Evolutionary conservation across 345 rosid genomes (phyloP).

Genomic region (Cardiospermum halicacabum): DNA sequence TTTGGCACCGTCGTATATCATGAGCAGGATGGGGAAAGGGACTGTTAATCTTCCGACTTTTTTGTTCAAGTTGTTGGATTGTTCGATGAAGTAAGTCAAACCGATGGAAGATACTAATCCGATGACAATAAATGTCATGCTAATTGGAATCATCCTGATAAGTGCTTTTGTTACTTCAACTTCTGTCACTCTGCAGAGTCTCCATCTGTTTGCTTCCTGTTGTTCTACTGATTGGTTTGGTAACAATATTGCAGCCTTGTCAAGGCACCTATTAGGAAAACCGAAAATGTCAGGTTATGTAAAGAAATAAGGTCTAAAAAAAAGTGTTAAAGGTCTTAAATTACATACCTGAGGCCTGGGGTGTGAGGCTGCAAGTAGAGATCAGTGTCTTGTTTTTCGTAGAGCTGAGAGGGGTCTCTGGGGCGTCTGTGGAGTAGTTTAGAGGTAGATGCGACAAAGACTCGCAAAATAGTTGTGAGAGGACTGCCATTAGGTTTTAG

Average conservation of each 20-base stretch:
- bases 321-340: not conserved
- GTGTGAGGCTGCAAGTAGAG: constrained; percentile 17
- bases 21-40: constrained; percentile 31
- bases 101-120: constrained; percentile 33
- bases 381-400: constrained; percentile 17
- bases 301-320: not conserved
- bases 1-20: constrained; percentile 19
- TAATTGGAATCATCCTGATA: constrained; percentile 24
- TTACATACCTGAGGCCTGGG: constrained; percentile 20
- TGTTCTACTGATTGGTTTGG: constrained; percentile 21
- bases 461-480: constrained; percentile 28
- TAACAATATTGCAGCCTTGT: constrained; percentile 34
- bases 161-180: constrained; percentile 34
- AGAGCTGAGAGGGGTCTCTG: constrained; percentile 14
- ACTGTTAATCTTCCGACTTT: constrained; percentile 24
- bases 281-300: not conserved
- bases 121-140: constrained; percentile 24
- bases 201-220: constrained; percentile 33
- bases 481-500: constrained; percentile 27
- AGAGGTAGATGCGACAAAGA: constrained; percentile 28
- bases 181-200: constrained; percentile 38
- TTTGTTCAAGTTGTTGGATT: constrained; percentile 31
- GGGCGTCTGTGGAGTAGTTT: constrained; percentile 17
- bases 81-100: constrained; percentile 34
- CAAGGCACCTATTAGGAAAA: constrained; percentile 22